phyloP scores from a whole-genome alignment of 345 rosid species.

The Citrus maxima region DNA sequence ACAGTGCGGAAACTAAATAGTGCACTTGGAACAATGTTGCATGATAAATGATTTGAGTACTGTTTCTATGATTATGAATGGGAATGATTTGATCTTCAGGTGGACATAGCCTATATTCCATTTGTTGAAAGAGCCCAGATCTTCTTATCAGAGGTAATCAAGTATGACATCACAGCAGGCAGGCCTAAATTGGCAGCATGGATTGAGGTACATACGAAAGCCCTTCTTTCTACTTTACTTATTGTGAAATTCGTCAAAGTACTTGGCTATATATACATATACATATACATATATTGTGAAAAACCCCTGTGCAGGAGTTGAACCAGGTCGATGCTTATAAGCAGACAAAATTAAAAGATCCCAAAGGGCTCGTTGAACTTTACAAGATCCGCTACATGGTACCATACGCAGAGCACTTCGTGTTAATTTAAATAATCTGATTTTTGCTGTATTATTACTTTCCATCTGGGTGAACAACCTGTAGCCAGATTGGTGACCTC shows the following conservation, averaged over 20 bases:
- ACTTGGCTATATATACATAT: background rate
- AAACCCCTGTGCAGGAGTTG: background rate
- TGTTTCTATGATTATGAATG: too few relatives aligned
- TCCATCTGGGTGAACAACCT: too few relatives aligned
- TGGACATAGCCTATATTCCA: constrained; percentile 69
- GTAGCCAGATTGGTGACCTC: background rate
- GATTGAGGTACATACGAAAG: constrained; percentile 51
- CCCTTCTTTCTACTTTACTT: background rate
- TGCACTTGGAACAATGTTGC: background rate
- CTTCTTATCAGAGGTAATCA: constrained; percentile 44
- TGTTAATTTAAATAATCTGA: background rate
- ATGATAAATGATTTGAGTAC: too few relatives aligned
- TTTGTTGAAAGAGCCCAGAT: constrained; percentile 63
- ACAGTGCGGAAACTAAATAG: background rate
- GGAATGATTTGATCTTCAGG: constrained; percentile 36
- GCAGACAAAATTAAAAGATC: constrained; percentile 22
- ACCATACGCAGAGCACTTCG: background rate
- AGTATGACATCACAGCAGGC: constrained; percentile 55
- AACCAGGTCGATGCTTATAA: background rate
- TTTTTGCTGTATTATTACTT: background rate
- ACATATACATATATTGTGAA: background rate
- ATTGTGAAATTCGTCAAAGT: background rate
- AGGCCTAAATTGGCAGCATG: constrained; percentile 77
- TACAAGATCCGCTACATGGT: constrained; percentile 54
- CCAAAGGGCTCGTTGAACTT: constrained; percentile 40